phyloP scores from a whole-genome alignment of 371 early-diverging fungal species.

The Rhizopus arrhizus region DNA sequence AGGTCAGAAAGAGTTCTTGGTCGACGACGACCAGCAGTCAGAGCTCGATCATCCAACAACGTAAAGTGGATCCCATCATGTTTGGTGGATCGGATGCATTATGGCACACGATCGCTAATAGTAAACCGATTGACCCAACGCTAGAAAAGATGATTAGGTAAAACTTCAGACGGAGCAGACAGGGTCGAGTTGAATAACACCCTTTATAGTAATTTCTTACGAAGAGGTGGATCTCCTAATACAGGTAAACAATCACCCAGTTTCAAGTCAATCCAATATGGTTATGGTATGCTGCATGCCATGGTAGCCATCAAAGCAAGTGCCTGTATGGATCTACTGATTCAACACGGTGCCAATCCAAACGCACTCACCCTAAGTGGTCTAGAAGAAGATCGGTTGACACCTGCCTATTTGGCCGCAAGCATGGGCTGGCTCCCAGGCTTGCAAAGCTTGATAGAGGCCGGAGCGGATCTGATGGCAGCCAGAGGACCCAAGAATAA shows the following conservation, averaged over 20 bases:
- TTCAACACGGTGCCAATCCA: constrained; percentile 52
- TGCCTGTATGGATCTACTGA: constrained; percentile 32
- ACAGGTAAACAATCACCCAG: constrained; percentile 49
- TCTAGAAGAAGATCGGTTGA: constrained; percentile 45
- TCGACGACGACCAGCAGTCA: constrained; percentile 20
- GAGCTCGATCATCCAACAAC: constrained; percentile 38
- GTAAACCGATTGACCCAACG: constrained; percentile 36
- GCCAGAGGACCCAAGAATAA: constrained; percentile 36
- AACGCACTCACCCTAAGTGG: constrained; percentile 44
- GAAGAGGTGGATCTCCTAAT: constrained; percentile 55
- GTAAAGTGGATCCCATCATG: constrained; percentile 43
- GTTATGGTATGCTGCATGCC: constrained; percentile 52
- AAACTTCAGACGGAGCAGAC: neutral
- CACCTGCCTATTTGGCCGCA: constrained; percentile 53
- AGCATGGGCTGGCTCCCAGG: constrained; percentile 52
- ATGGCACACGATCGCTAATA: constrained; percentile 49
- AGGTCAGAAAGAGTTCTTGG: constrained; percentile 26
- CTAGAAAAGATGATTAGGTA: constrained; percentile 52
- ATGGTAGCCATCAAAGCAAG: constrained; percentile 37
- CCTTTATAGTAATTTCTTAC: constrained; percentile 41
- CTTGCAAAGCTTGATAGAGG: constrained; percentile 41
- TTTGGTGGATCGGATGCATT: constrained; percentile 53
- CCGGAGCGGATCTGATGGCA: constrained; percentile 39
- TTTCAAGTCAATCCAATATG: constrained; percentile 36
- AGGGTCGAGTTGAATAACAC: neutral